Percentiles rank a stretch among this genome's conserved stretches.
phyloP scores from a whole-genome alignment of 108 stramenopile genomes.

The Tribonema minus region DNA sequence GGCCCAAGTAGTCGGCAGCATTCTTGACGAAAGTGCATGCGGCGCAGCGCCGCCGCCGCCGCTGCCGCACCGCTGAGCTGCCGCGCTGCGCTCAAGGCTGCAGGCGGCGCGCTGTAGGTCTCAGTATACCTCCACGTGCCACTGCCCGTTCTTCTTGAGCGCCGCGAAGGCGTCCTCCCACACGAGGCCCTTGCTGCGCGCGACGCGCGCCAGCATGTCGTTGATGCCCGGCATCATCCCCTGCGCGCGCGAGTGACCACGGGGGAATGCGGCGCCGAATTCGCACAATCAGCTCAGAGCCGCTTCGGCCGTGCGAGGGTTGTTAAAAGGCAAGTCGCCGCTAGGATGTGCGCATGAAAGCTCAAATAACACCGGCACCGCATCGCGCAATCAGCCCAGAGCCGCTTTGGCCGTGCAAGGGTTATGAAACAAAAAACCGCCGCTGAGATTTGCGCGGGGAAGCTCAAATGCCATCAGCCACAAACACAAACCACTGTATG shows the following conservation, averaged over 20 bases:
- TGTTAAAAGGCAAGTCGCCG: not conserved
- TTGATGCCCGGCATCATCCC: constrained; percentile 98
- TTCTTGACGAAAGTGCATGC: no score
- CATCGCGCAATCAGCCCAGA: not conserved
- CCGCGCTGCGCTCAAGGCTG: not conserved
- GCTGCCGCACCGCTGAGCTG: no score
- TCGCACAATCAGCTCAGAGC: not conserved
- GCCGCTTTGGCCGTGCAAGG: no score
- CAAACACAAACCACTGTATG: no score
- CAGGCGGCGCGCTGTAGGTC: not conserved
- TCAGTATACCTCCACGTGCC: constrained; percentile 53
- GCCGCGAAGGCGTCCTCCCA: constrained; percentile 81
- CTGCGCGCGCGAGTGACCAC: not conserved
- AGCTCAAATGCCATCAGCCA: no score
- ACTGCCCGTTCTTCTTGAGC: constrained; percentile 66
- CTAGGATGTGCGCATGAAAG: no score
- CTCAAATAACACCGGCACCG: no score
- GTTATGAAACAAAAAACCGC: not conserved
- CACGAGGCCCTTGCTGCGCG: constrained; percentile 69
- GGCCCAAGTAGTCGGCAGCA: no score
- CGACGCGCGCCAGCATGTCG: constrained; percentile 81
- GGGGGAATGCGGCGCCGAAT: no score
- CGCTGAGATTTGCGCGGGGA: no score
- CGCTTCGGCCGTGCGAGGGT: no score
- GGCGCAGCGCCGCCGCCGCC: no score